Conservation (phyloP, 352 stramenopile genomes). For the Pythium sukuiense region DNA sequence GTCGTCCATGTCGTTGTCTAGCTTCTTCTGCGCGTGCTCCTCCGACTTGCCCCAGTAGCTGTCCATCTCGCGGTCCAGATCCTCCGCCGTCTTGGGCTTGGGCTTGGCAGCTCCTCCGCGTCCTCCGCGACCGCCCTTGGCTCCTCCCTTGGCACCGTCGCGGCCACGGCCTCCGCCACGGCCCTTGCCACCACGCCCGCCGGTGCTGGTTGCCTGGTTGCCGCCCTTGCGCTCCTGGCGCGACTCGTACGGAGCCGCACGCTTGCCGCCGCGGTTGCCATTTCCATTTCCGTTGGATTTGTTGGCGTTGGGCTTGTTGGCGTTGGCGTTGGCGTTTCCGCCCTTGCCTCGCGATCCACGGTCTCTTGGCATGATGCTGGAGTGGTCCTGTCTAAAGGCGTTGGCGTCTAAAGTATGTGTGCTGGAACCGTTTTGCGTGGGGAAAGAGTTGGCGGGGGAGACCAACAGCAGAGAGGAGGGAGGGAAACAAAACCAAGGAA, state of each 20-base stretch:
- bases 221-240: conserved; percentile 22
- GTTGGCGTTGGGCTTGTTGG: conserved; percentile 14
- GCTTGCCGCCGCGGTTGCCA: conserved; percentile 20
- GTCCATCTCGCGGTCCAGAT: conserved; percentile 87
- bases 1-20: conserved; percentile 85
- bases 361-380: conserved; percentile 21
- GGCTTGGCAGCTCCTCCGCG: conserved; percentile 44
- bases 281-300: conserved; percentile 9
- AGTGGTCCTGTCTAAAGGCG: background rate
- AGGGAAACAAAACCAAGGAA: conserved; percentile 10
- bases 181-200: conserved; percentile 6
- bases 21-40: conserved; percentile 82
- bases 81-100: conserved; percentile 74
- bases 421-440: conserved; percentile 3
- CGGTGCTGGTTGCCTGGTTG: conserved; percentile 11
- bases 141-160: conserved; percentile 25
- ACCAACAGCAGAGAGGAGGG: conserved; percentile 3
- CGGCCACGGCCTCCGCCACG: conserved; percentile 14
- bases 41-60: conserved; percentile 86
- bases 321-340: conserved; percentile 15
- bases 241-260: conserved; percentile 25
- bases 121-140: conserved; percentile 27
- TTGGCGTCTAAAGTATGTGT: conserved; percentile 5
- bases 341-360: conserved; percentile 23
- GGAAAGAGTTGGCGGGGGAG: conserved; percentile 5